Conservation (phyloP, 768 basidiomycete species). For the Rhodotorula sphaerocarpa region DNA sequence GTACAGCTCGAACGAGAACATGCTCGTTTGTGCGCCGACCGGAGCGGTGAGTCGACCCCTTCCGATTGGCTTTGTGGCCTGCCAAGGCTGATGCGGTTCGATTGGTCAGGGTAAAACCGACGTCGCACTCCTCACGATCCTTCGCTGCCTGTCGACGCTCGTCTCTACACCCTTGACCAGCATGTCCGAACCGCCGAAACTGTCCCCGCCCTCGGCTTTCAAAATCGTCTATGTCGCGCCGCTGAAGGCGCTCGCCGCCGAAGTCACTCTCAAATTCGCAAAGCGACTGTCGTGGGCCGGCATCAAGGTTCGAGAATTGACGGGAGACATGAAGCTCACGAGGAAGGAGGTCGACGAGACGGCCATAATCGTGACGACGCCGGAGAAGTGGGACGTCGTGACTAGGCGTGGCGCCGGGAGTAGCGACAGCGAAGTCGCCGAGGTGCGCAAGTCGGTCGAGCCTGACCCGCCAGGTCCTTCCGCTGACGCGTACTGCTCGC, state of each 20-base stretch:
- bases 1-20: constrained; percentile 90
- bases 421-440: constrained; percentile 91
- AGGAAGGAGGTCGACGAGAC: constrained; percentile 87
- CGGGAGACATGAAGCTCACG: constrained; percentile 95
- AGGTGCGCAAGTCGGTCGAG: constrained; percentile 43
- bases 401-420: constrained; percentile 74
- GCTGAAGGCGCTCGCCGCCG: constrained; percentile 95
- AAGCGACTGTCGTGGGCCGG: constrained; percentile 81
- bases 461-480: too few relatives aligned
- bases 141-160: constrained; percentile 49
- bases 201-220: constrained; percentile 54
- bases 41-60: constrained; percentile 74
- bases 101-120: constrained; percentile 86
- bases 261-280: constrained; percentile 86
- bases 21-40: constrained; percentile 92
- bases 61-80: neutral
- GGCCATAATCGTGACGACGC: constrained; percentile 96
- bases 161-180: constrained; percentile 5
- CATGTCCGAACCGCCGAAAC: constrained; percentile 6
- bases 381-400: constrained; percentile 99
- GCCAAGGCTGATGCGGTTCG: neutral
- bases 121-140: constrained; percentile 85
- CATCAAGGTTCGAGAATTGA: constrained; percentile 79
- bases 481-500: neutral
- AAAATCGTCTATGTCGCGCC: constrained; percentile 99